These are phyloP conservation scores for Keithomyces neogunnii DNA, from an alignment of 2,329 filamentous ascomycete genomes.

Conservation along the genomic window DNA sequence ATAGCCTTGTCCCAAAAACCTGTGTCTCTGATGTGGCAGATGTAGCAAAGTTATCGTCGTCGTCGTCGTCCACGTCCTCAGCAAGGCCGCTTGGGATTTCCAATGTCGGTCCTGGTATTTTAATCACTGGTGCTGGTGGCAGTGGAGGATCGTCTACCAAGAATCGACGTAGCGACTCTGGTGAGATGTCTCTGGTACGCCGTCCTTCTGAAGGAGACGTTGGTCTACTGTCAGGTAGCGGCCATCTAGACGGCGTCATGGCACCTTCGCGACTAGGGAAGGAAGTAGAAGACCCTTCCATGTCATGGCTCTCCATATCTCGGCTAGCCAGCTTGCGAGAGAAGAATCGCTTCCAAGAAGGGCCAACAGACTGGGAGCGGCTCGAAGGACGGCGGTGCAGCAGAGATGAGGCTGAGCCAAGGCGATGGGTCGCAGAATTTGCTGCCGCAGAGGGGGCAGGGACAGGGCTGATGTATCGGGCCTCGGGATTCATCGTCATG, in stretches of 20 bases:
- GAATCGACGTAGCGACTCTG: conserved; percentile 45
- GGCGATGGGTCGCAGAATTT: conserved; percentile 15
- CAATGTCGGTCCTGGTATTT: conserved; percentile 20
- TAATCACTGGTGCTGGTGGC: conserved; percentile 16
- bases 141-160: conserved; percentile 35
- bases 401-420: conserved; percentile 22
- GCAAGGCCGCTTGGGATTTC: conserved; percentile 27
- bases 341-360: conserved; percentile 45
- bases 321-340: conserved; percentile 25
- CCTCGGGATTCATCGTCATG: conserved; percentile 69
- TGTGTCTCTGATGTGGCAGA: conserved; percentile 37
- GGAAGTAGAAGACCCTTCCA: background rate
- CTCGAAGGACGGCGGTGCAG: conserved; percentile 30
- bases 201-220: conserved; percentile 26
- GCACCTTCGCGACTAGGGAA: background rate
- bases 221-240: background rate
- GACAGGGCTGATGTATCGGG: conserved; percentile 65
- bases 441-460: conserved; percentile 35
- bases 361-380: conserved; percentile 39
- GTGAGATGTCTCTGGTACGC: conserved; percentile 44
- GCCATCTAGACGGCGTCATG: background rate
- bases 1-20: conserved; percentile 37
- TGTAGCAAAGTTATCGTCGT: conserved; percentile 55
- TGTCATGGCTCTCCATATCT: background rate
- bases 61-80: conserved; percentile 32